Percentiles rank a stretch among this genome's conserved stretches.
These are phyloP conservation scores for Colletotrichum neosansevieriae DNA, from an alignment of 2,329 filamentous ascomycete species.

Conservation along the genomic window DNA sequence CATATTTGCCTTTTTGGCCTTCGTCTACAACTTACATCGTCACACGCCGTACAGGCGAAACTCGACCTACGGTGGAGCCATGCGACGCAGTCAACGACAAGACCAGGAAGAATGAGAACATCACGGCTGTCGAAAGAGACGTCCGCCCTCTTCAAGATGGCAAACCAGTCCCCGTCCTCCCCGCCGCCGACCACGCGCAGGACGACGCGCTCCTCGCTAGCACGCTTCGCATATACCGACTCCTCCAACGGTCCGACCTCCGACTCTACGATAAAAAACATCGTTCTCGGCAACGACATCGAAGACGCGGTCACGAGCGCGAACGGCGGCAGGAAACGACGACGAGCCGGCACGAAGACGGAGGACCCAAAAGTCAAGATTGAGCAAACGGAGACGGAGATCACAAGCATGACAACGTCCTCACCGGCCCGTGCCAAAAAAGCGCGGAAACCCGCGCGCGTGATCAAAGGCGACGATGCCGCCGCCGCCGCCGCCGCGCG, in stretches of 20 bases:
- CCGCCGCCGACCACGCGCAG: constrained; percentile 54
- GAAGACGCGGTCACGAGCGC: constrained; percentile 62
- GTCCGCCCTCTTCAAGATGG: constrained; percentile 62
- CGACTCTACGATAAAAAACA: neutral
- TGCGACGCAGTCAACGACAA: no score
- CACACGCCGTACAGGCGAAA: no score
- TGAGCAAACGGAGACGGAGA: constrained; percentile 49
- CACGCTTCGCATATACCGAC: constrained; percentile 58
- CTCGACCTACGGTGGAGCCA: no score
- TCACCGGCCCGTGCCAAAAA: constrained; percentile 44
- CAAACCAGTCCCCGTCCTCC: constrained; percentile 49
- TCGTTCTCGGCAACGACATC: constrained; percentile 59
- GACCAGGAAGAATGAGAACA: constrained; percentile 60
- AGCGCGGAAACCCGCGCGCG: constrained; percentile 60
- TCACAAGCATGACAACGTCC: constrained; percentile 28
- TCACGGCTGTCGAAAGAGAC: constrained; percentile 71
- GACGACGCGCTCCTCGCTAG: constrained; percentile 62
- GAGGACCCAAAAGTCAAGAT: constrained; percentile 53
- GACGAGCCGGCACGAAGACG: constrained; percentile 51
- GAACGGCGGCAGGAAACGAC: constrained; percentile 59
- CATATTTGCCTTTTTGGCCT: neutral
- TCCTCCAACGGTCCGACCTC: constrained; percentile 41
- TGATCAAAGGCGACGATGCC: constrained; percentile 52
- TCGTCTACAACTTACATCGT: no score
- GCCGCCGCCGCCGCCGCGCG: constrained; percentile 54